A percentile compares a stretch with the other conserved stretches of the same genome.
Evolutionary conservation across 164 flowering plant genomes (phyloP).

Genomic region (Umbellularia californica): DNA sequence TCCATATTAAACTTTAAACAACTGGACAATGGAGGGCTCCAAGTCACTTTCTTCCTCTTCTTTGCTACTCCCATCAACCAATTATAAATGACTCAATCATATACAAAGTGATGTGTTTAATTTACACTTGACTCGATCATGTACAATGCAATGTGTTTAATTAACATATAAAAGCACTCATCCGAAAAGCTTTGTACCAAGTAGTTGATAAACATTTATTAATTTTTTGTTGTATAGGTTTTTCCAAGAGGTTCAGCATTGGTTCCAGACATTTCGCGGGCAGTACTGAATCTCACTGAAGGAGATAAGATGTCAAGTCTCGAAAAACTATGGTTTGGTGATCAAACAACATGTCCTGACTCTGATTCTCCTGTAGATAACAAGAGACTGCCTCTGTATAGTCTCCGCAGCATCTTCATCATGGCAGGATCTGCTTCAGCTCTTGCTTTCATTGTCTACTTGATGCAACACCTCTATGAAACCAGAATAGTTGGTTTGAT

Average conservation of each 20-base stretch:
- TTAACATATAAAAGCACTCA: too few relatives aligned
- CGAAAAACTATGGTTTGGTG: slow-evolving; percentile 1
- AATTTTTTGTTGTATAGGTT: slow-evolving; percentile 5
- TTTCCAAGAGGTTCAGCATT: slow-evolving; percentile 25
- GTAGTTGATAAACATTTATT: too few relatives aligned
- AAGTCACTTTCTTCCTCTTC: too few relatives aligned
- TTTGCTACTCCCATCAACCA: too few relatives aligned
- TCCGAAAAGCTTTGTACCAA: not conserved
- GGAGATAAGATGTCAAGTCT: slow-evolving; percentile 4
- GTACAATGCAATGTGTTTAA: too few relatives aligned
- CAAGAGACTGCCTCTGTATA: slow-evolving; percentile 1
- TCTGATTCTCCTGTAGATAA: not conserved
- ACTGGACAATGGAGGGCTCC: too few relatives aligned
- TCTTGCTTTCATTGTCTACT: not conserved
- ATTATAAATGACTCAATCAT: too few relatives aligned
- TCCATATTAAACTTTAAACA: too few relatives aligned
- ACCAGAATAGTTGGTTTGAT: not conserved
- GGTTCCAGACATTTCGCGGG: slow-evolving; percentile 16
- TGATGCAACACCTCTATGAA: not conserved
- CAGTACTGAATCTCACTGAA: slow-evolving; percentile 16
- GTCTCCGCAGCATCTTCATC: slow-evolving; percentile 8
- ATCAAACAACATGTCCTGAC: not conserved
- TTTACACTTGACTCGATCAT: too few relatives aligned
- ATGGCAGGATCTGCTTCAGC: slow-evolving; percentile 2
- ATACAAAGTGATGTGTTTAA: too few relatives aligned